phyloP scores from a whole-genome alignment of 768 basidiomycete genomes.

The Saitozyma sp. region DNA sequence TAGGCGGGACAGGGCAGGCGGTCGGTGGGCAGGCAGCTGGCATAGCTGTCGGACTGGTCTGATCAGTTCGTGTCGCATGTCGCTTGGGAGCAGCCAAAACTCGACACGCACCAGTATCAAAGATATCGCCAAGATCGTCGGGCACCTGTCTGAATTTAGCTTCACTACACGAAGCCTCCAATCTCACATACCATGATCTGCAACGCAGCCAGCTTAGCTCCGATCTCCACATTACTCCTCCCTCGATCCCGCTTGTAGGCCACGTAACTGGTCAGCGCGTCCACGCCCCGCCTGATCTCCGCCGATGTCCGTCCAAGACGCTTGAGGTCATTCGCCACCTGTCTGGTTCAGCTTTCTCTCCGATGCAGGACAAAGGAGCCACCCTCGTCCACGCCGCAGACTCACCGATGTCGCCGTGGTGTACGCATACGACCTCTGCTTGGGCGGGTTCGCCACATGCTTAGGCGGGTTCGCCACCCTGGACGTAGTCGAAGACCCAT shows the following conservation, averaged over 20 bases:
- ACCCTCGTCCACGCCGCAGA: too few species aligned
- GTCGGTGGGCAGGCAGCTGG: neutral
- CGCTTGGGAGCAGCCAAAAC: neutral
- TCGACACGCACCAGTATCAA: neutral
- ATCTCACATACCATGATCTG: neutral
- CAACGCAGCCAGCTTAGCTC: neutral
- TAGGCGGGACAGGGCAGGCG: neutral
- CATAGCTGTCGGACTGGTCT: neutral
- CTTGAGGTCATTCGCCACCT: too few species aligned
- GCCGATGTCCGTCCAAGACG: too few species aligned
- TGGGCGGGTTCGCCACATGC: too few species aligned
- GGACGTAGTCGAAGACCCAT: too few species aligned
- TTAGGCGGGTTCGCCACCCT: too few species aligned
- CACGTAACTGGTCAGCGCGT: neutral
- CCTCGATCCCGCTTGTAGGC: neutral
- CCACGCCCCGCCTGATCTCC: too few species aligned
- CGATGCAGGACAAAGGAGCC: too few species aligned
- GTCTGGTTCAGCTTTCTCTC: too few species aligned
- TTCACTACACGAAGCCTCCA: neutral
- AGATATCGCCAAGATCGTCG: neutral
- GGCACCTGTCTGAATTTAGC: neutral
- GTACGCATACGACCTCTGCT: too few species aligned
- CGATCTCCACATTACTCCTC: neutral
- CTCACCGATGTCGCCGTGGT: too few species aligned
- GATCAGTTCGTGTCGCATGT: neutral